Base-by-base conservation (phyloP, 805 yeast genomes). In the Candida pini region DNA sequence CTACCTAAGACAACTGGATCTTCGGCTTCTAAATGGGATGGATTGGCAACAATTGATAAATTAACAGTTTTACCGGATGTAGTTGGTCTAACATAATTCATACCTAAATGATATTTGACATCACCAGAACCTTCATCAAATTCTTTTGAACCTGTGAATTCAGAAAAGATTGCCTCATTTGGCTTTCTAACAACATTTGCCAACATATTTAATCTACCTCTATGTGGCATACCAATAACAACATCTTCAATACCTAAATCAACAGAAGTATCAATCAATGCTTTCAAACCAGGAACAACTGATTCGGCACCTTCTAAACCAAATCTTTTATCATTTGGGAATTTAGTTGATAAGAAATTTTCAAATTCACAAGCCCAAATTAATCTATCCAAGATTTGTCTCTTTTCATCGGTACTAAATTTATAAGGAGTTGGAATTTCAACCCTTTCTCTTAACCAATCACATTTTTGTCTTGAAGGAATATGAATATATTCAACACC, bases 221-320 rank as follows among this genome's bases (percentile, higher is more conserved):
- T 85, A 68, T 92, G 99, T 35, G 99, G 97, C 97, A 92, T 92
- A 70, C 99, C 99, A 53, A 92, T 82, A 54, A 90, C 94, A 43
- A 92, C 80, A 61, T 90, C 97, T 66, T 89, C 96, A 34, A 90
- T 81, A 52, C 99, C 99, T 43, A 70, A 67, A 48, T 84, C 94
- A 33, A 89, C 97, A 29, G 96, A 75, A 48, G 88, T 80, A 65
- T 92, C 99, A 58, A 92, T 88, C 59, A 92, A 63, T 32, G 96
- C 83, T 71, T 92, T 92, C 73, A 92, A 81, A 69, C 97, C 98
- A 30, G 97, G 97, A 33, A 92, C 85, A 53, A 85, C 83, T 31
- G 95, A 72, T 69, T 92, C 99, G 46, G 95, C 95, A 70, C 99
- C 99, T 71, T 92, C 99, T 40, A 92, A 72, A 64, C 98, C 98